Conservation (phyloP, 176 grass and related monocot species). For the Phragmites australis region DNA sequence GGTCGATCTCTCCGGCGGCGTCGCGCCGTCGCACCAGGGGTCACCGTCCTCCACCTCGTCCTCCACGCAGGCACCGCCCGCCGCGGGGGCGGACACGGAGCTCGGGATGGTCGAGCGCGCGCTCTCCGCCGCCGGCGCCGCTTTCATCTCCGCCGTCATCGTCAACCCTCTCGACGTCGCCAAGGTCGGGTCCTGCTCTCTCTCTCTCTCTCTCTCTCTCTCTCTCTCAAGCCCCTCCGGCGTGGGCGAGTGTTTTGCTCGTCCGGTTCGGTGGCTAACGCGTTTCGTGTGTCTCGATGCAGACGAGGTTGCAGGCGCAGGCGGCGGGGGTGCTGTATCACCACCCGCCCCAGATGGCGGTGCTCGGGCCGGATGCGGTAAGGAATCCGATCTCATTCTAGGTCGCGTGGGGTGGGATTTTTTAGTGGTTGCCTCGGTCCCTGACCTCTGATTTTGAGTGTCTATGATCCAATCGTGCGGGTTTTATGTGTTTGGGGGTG, state of each 20-base stretch:
- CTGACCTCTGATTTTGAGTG: neutral
- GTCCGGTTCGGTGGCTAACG: conserved; percentile 2
- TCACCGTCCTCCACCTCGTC: neutral
- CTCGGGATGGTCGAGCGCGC: conserved; percentile 64
- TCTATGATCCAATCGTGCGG: neutral
- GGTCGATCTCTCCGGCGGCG: conserved; percentile 62
- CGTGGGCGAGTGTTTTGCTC: neutral
- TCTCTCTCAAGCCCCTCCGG: too few species aligned
- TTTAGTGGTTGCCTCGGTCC: neutral
- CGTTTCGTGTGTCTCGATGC: neutral
- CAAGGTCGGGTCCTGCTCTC: too few species aligned
- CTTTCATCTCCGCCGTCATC: conserved; percentile 80
- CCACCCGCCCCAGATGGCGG: conserved; percentile 62
- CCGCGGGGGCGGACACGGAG: conserved; percentile 23
- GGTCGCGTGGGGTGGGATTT: neutral
- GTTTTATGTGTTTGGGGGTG: neutral
- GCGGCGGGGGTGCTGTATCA: conserved; percentile 85
- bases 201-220: neutral
- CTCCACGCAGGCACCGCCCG: neutral
- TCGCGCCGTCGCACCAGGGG: conserved; percentile 15
- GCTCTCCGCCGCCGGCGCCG: conserved; percentile 80
- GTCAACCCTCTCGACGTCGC: conserved; percentile 95
- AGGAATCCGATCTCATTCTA: conserved; percentile 21
- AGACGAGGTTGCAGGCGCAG: conserved; percentile 95
- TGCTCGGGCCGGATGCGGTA: conserved; percentile 65